Evolutionary conservation across 768 basidiomycete species (phyloP).

Genomic region (Agrocybe praecox): DNA sequence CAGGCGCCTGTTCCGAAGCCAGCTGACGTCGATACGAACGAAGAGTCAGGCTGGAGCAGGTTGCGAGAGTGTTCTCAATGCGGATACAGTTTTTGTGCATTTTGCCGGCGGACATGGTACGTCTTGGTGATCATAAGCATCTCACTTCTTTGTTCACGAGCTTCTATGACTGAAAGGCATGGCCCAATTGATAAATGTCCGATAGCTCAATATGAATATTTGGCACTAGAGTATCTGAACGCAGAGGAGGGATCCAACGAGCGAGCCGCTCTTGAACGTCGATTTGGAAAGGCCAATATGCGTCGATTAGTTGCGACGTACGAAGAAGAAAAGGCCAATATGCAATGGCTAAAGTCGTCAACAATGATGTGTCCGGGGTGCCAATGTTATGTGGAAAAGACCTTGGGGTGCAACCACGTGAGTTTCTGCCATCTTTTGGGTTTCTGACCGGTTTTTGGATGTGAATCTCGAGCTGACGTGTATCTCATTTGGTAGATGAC

Average conservation of each 20-base stretch:
- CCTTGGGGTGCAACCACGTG: conserved; percentile 87
- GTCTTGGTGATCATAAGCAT: conserved; percentile 11
- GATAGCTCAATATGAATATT: conserved; percentile 62
- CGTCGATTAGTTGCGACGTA: conserved; percentile 60
- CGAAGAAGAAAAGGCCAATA: conserved; percentile 76
- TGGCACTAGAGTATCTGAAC: conserved; percentile 69
- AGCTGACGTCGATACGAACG: conserved; percentile 45
- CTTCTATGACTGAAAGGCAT: conserved; percentile 54
- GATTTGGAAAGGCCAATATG: conserved; percentile 66
- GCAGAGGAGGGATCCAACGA: conserved; percentile 52
- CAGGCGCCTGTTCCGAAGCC: conserved; percentile 79
- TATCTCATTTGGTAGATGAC: conserved; percentile 58
- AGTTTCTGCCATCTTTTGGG: conserved; percentile 22
- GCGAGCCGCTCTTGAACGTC: conserved; percentile 56
- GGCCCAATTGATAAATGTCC: conserved; percentile 76
- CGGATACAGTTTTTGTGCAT: conserved; percentile 79
- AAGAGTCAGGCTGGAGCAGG: conserved; percentile 66
- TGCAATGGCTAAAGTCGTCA: conserved; percentile 67
- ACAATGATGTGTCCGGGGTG: conserved; percentile 81
- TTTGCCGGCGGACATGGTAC: conserved; percentile 82
- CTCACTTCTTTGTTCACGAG: no score
- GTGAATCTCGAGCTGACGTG: conserved; percentile 7
- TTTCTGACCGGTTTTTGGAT: background rate
- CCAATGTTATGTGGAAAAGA: conserved; percentile 72
- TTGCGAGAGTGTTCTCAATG: conserved; percentile 75